These are phyloP conservation scores for Thielaviopsis euricoi DNA, from an alignment of 2,329 filamentous ascomycete species.

Conservation along the genomic window DNA sequence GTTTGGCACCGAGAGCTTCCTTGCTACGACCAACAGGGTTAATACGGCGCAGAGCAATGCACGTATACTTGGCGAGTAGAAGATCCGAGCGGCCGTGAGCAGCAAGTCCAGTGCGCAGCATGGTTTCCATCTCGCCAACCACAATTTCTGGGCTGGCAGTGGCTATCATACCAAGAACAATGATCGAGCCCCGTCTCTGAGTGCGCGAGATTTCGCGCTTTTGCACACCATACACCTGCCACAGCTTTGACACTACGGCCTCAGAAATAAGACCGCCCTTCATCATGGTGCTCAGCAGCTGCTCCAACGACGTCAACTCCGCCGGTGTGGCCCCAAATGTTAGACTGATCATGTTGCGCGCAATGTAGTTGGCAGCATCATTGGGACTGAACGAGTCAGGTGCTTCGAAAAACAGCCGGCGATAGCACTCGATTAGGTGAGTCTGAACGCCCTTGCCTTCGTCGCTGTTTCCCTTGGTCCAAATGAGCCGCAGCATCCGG, in stretches of 20 bases:
- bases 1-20: constrained; percentile 45
- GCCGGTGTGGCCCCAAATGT: constrained; percentile 92
- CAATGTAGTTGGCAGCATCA: constrained; percentile 87
- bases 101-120: constrained; percentile 79
- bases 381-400: constrained; percentile 77
- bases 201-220: constrained; percentile 83
- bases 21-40: constrained; percentile 62
- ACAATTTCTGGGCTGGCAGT: constrained; percentile 86
- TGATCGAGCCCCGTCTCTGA: constrained; percentile 83
- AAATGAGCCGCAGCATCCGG: constrained; percentile 90
- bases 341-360: constrained; percentile 96
- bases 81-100: constrained; percentile 65
- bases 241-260: constrained; percentile 75
- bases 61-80: constrained; percentile 85
- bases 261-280: constrained; percentile 76
- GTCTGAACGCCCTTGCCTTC: constrained; percentile 97
- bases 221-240: constrained; percentile 94
- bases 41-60: constrained; percentile 80
- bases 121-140: constrained; percentile 85
- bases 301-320: constrained; percentile 87
- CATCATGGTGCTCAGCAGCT: constrained; percentile 95
- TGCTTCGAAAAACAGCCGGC: constrained; percentile 86
- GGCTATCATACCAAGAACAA: constrained; percentile 91
- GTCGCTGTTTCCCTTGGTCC: constrained; percentile 98
- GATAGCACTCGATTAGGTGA: constrained; percentile 94